These are phyloP conservation scores for Tetracentron sinense DNA, from an alignment of 164 flowering plant genomes.

Conservation along the genomic window DNA sequence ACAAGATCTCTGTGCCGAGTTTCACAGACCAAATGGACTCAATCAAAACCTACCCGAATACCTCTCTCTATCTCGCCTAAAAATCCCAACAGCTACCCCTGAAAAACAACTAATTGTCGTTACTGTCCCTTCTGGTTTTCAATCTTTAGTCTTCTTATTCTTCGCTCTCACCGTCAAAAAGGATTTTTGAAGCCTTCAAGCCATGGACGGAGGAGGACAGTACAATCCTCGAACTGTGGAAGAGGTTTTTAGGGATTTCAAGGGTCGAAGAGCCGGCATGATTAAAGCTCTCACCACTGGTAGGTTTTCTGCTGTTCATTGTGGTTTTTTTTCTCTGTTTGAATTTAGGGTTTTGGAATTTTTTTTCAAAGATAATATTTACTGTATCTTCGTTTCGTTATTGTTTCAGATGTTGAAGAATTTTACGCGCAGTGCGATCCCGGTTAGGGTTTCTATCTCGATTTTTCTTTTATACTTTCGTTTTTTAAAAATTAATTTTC, in stretches of 20 bases:
- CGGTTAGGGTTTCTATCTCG: slow-evolving; percentile 33
- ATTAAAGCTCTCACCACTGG: slow-evolving; percentile 53
- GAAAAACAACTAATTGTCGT: neutral
- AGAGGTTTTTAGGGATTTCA: slow-evolving; percentile 54
- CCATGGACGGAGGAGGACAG: slow-evolving; percentile 37
- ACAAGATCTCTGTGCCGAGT: too few relatives aligned
- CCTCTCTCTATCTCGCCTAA: neutral
- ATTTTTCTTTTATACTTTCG: neutral
- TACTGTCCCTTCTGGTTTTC: neutral
- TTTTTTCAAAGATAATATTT: neutral
- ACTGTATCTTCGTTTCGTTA: neutral
- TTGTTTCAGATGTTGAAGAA: slow-evolving; percentile 45
- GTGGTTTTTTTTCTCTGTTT: neutral
- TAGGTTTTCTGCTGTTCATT: slow-evolving; percentile 8
- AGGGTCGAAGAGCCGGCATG: slow-evolving; percentile 48
- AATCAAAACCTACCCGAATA: too few relatives aligned
- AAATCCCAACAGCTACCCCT: neutral
- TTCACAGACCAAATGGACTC: too few relatives aligned
- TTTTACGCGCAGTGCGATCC: slow-evolving; percentile 61
- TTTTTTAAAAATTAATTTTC: neutral
- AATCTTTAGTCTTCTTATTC: neutral
- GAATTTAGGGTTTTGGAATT: slow-evolving; percentile 6
- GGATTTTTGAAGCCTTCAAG: neutral
- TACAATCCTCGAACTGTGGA: slow-evolving; percentile 48
- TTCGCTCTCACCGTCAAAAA: neutral